Base-by-base conservation (phyloP, 139 green algal species). In the Closterium sp. region DNA sequence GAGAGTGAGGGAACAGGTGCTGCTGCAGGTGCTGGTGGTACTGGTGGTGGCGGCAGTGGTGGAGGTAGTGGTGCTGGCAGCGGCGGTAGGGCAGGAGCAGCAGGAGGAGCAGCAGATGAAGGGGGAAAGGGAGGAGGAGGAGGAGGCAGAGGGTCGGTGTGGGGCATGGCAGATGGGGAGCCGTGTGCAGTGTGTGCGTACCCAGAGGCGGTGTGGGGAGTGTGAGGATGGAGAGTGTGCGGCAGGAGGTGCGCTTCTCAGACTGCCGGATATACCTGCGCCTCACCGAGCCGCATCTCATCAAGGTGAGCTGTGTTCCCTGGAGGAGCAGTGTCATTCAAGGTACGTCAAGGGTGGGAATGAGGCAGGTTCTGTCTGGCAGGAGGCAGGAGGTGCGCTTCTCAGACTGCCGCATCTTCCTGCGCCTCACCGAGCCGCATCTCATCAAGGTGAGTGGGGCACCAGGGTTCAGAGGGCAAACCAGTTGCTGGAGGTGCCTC, bases 221-320 rank as follows among this genome's bases (percentile, higher is more conserved):
- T 9, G 87, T 91, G 31, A 95, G 93, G 34, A 79, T 96, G 86
- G 95, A 95, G 13, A 91, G 29, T 32, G 24, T 95, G 24, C 92
- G 94, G 45, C 70, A 91, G 19, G 95, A 96, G 88, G 92, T 86
- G 86, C 95, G 95, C 87, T 96, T 91, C 90, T 96, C 93, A 0
- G 93, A 95, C 24, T 91, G 90, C 91, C 88, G 89, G n/a, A 96
- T 96, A 89, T 90, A 94, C 84, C 91, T 94, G 6, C 92, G 92
- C n/a, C 94, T 50, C 85, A 45, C 42, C 2, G 70, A 92, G 79
- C 94, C 91, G 9, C 85, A 94, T 27, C 29, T 92, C 22, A 92
- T 94, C 85, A 85, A 92, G 91, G 90, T 92, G 29, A n/a, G 89
- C n/a, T n/a, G n/a, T n/a, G n/a, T n/a, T n/a, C n/a, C n/a, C n/a